Conservation (phyloP, 805 yeast species). For the Yamadazyma akitaensis region DNA sequence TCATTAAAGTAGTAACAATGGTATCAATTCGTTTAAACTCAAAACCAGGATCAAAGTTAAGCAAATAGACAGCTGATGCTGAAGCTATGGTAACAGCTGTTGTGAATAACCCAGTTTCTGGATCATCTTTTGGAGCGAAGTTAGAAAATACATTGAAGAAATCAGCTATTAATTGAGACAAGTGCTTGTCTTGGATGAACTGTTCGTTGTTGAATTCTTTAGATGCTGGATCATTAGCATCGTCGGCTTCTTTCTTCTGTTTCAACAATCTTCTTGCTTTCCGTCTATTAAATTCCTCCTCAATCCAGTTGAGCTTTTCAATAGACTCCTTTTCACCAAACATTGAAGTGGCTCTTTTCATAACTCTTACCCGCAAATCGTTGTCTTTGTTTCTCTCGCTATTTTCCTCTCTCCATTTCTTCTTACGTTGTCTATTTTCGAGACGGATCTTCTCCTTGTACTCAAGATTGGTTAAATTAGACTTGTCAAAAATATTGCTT, state of each 20-base stretch:
- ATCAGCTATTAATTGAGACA: slow-evolving; percentile 22
- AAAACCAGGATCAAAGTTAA: slow-evolving; percentile 13
- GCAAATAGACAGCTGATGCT: slow-evolving; percentile 26
- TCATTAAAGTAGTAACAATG: slow-evolving; percentile 21
- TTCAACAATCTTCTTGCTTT: slow-evolving; percentile 56
- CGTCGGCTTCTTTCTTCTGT: slow-evolving; percentile 33
- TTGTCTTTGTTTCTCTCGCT: slow-evolving; percentile 80
- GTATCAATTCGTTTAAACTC: slow-evolving; percentile 22
- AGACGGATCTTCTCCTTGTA: slow-evolving; percentile 55
- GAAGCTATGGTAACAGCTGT: slow-evolving; percentile 37
- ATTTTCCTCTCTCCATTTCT: slow-evolving; percentile 81
- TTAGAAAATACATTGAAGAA: slow-evolving; percentile 35
- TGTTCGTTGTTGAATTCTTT: slow-evolving; percentile 12
- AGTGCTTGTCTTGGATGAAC: slow-evolving; percentile 12
- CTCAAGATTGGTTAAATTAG: slow-evolving; percentile 31
- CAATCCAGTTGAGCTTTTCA: slow-evolving; percentile 64
- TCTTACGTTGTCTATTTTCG: slow-evolving; percentile 75
- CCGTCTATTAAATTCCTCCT: slow-evolving; percentile 64
- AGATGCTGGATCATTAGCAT: neutral
- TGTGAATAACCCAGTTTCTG: slow-evolving; percentile 30
- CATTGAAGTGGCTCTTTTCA: slow-evolving; percentile 62
- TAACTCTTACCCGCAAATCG: slow-evolving; percentile 76
- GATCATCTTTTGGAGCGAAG: slow-evolving; percentile 30
- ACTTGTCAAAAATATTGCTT: slow-evolving; percentile 19
- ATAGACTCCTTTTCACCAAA: slow-evolving; percentile 61